These are phyloP conservation scores for Verticillium nubilum DNA, from an alignment of 2,329 filamentous ascomycete species.

Conservation along the genomic window DNA sequence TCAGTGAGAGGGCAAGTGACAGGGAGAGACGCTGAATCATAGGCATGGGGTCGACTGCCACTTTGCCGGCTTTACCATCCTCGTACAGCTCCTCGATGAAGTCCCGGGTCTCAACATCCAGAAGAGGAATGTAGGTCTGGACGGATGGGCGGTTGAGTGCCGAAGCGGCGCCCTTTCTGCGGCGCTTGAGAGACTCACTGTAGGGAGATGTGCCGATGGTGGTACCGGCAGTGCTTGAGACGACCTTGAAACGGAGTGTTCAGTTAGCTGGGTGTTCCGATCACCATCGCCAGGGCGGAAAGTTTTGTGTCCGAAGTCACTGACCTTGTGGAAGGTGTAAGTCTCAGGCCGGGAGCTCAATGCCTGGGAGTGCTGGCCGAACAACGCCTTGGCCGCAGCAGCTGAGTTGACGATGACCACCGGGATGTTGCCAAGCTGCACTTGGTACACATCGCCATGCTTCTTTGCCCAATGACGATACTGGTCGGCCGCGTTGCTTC, in stretches of 20 bases:
- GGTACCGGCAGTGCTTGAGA: slow-evolving; percentile 60
- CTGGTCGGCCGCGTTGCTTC: slow-evolving; percentile 48
- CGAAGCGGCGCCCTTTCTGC: slow-evolving; percentile 59
- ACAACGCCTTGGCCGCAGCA: slow-evolving; percentile 42
- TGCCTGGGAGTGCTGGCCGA: slow-evolving; percentile 47
- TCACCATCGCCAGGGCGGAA: background rate
- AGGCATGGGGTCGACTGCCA: slow-evolving; percentile 58
- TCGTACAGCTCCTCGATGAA: slow-evolving; percentile 56
- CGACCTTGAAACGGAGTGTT: slow-evolving; percentile 34
- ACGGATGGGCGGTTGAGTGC: slow-evolving; percentile 62
- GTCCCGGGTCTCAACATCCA: slow-evolving; percentile 57
- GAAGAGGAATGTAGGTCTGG: slow-evolving; percentile 54
- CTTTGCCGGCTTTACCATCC: slow-evolving; percentile 48
- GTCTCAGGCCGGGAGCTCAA: slow-evolving; percentile 51
- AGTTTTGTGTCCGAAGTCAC: background rate
- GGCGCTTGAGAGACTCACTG: slow-evolving; percentile 57
- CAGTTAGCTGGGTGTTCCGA: background rate
- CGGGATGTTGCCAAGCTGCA: slow-evolving; percentile 51
- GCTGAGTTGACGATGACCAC: slow-evolving; percentile 52
- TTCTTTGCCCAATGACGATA: slow-evolving; percentile 48
- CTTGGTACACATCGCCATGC: slow-evolving; percentile 47
- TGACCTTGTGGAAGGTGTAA: slow-evolving; percentile 54
- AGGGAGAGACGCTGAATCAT: slow-evolving; percentile 62
- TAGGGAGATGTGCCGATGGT: slow-evolving; percentile 66
- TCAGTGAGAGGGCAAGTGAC: slow-evolving; percentile 58